Base-by-base conservation (phyloP, 2,329 filamentous ascomycete genomes). In the Grosmannia clavigera region DNA sequence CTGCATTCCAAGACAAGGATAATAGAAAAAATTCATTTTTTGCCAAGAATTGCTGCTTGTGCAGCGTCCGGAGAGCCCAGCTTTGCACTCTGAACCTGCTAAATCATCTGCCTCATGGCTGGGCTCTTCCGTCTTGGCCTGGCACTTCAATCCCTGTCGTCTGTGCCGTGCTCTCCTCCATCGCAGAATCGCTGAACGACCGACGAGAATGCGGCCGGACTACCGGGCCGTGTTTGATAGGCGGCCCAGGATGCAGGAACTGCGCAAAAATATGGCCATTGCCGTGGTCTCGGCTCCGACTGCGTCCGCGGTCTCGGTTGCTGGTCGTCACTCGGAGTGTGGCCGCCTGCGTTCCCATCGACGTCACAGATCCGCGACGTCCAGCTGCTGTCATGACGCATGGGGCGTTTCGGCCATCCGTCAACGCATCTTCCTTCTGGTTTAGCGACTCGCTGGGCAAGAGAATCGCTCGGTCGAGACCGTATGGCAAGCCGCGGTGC, bases 401-500 rank as follows among this genome's bases (percentile, higher is more conserved):
- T 2, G 72, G 71, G 14, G 11, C 27, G 16, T 54, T 58, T 2
- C 60, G 58, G 2, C 60, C 61, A 2, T 61, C 59, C 27, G 58
- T 59, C 6, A 40, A 46, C 48, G 78, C 77, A 3, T 75, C 75
- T 67, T 83, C 81, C 61, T 76, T 78, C 59, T 75, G 73, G 65
- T 81, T 78, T 27, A 81, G 77, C 29, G 78, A 71, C 66, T 84
- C 81, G 67, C 78, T 82, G 5, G 81, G 81, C 19, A 84, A 71
- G 11, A 84, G 73, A 11, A 84, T 80, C 54, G 81, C 81, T n/a
- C 81, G 76, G 66, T 84, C 81, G 2, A 86, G 77, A 3, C 82
- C 83, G 66, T 87, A 87, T 0, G 85, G 85, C 4, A 88, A 73
- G 59, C 84, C 85, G 68, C 85, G 82, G 67, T 87, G 85, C 2